Conservation (phyloP, 805 yeast species). For the Saccharomycopsis malanga region DNA sequence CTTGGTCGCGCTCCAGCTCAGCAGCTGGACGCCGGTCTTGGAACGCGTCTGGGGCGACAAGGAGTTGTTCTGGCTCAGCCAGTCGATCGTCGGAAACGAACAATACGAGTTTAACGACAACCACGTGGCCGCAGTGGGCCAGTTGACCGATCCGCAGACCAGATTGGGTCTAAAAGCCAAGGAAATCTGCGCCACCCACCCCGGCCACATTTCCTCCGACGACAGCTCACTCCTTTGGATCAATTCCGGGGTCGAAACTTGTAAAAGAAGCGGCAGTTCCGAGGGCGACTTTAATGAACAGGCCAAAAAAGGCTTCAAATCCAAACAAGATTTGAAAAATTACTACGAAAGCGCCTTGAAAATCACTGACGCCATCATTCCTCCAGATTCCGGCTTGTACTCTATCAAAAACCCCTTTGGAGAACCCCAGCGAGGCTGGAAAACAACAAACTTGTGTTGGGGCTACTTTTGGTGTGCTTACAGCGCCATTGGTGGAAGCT, state of each 20-base stretch:
- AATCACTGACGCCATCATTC: slow-evolving; percentile 42
- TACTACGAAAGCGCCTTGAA: slow-evolving; percentile 34
- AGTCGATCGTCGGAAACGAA: slow-evolving; percentile 35
- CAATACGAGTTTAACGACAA: slow-evolving; percentile 32
- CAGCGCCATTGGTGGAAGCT: slow-evolving; percentile 39
- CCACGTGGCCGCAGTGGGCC: slow-evolving; percentile 35
- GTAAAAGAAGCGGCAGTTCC: slow-evolving; percentile 35
- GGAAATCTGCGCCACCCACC: slow-evolving; percentile 52
- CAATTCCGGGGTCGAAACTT: slow-evolving; percentile 48
- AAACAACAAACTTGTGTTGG: slow-evolving; percentile 41
- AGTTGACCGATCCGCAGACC: slow-evolving; percentile 12
- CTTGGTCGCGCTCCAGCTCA: slow-evolving; percentile 36
- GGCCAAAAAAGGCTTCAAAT: slow-evolving; percentile 20
- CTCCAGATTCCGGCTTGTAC: slow-evolving; percentile 38
- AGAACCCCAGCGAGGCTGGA: slow-evolving; percentile 51
- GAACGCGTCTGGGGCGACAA: slow-evolving; percentile 69
- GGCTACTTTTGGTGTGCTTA: slow-evolving; percentile 59
- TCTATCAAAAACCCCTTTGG: slow-evolving; percentile 26
- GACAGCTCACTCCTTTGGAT: slow-evolving; percentile 47
- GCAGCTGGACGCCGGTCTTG: slow-evolving; percentile 33
- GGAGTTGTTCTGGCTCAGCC: slow-evolving; percentile 70
- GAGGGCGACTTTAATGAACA: slow-evolving; percentile 29
- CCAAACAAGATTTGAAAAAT: slow-evolving; percentile 25
- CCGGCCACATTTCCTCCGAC: slow-evolving; percentile 45
- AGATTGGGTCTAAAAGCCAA: slow-evolving; percentile 20